Percentiles rank a stretch among this genome's conserved stretches.
These are phyloP conservation scores for Podaxis pistillaris DNA, from an alignment of 768 basidiomycete species.

Conservation along the genomic window DNA sequence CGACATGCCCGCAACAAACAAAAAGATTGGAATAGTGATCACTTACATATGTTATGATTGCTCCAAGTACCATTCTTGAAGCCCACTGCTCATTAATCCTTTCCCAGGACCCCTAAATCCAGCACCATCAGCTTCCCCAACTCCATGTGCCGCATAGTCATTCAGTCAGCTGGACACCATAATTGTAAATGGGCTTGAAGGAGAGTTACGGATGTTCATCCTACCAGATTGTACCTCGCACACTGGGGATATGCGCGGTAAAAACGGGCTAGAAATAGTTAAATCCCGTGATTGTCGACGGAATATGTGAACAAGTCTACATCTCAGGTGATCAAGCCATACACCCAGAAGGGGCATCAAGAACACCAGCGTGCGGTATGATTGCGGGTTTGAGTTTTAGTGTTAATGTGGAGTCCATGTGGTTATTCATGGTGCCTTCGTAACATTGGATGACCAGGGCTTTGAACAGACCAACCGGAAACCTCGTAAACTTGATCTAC, in stretches of 20 bases:
- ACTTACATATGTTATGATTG: too few species aligned
- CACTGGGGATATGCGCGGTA: not conserved
- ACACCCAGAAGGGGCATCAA: not conserved
- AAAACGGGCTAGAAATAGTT: not conserved
- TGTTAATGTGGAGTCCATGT: not conserved
- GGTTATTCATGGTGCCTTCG: not conserved
- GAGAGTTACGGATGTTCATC: not conserved
- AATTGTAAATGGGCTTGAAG: not conserved
- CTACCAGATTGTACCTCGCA: not conserved
- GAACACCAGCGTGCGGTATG: not conserved
- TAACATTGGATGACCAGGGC: not conserved
- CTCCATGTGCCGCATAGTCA: not conserved
- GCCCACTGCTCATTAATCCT: not conserved
- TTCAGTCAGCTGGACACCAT: not conserved
- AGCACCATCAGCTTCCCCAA: not conserved
- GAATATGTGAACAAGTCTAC: not conserved
- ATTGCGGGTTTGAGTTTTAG: not conserved
- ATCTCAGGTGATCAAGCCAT: not conserved
- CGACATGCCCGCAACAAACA: too few species aligned
- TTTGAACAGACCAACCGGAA: too few species aligned
- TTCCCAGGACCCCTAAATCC: not conserved
- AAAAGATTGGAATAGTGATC: too few species aligned
- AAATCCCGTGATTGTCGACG: not conserved
- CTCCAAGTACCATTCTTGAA: not conserved
- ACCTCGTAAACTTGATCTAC: not conserved